These are phyloP conservation scores for Boletus rubropictus DNA, from an alignment of 768 basidiomycete species.

Conservation along the genomic window DNA sequence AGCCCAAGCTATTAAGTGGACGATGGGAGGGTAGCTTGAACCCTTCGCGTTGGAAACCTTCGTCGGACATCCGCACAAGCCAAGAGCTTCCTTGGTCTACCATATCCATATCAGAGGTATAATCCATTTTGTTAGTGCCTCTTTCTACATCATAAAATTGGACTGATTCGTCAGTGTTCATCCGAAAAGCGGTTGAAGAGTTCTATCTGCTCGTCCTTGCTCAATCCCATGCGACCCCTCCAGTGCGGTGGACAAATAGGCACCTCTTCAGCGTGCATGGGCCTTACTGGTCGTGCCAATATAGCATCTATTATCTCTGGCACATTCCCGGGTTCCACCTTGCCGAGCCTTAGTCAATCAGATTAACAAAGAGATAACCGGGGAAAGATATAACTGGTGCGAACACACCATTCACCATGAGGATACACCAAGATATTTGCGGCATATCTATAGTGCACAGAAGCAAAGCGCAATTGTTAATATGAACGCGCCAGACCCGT, in stretches of 20 bases:
- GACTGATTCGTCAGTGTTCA: not conserved
- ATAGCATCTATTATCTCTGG: conserved; percentile 47
- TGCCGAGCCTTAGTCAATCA: conserved; percentile 50
- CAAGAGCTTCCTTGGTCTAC: too few relatives aligned
- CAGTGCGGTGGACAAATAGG: conserved; percentile 47
- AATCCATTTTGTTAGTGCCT: too few relatives aligned
- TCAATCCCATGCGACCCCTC: conserved; percentile 69
- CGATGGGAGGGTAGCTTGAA: too few relatives aligned
- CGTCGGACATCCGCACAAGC: too few relatives aligned
- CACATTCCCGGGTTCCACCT: conserved; percentile 52
- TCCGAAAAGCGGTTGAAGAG: conserved; percentile 10
- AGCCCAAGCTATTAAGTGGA: too few relatives aligned
- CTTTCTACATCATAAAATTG: not conserved
- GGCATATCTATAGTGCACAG: conserved; percentile 45
- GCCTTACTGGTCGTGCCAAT: conserved; percentile 26
- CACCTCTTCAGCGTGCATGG: conserved; percentile 24
- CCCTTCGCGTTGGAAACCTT: too few relatives aligned
- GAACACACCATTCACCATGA: conserved; percentile 62
- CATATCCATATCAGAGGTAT: too few relatives aligned
- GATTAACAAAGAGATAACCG: not conserved
- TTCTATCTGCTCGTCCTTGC: conserved; percentile 19
- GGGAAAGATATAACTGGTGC: not conserved
- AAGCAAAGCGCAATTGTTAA: not conserved
- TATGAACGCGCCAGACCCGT: not conserved
- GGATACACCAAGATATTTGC: conserved; percentile 67